A percentile compares a stretch with the other conserved stretches of the same genome.
Conservation (phyloP, 176 grass and related monocot genomes). For the Aegilops speltoides region DNA sequence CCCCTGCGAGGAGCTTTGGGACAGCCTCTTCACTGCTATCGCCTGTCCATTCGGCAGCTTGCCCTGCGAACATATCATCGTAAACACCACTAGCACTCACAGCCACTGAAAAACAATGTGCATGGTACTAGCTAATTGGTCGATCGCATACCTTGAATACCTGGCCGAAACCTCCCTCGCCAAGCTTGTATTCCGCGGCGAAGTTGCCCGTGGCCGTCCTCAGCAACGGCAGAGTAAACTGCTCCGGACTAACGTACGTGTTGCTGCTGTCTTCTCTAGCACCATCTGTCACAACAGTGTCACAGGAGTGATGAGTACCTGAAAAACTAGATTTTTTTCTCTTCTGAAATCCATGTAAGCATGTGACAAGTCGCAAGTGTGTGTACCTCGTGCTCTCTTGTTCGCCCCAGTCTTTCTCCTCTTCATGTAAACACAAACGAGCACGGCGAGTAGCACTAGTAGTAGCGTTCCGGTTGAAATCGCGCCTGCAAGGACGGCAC, state of each 20-base stretch:
- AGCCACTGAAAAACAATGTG: too few relatives aligned
- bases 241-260: slow-evolving; percentile 5
- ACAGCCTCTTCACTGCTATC: slow-evolving; percentile 32
- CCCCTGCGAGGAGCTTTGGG: slow-evolving; percentile 30
- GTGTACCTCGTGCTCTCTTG: background rate
- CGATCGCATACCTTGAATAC: background rate
- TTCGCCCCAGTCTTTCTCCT: background rate
- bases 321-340: background rate
- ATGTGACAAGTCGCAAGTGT: background rate
- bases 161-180: slow-evolving; percentile 15
- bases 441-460: background rate
- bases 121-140: background rate
- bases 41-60: slow-evolving; percentile 7
- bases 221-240: slow-evolving; percentile 30
- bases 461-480: background rate
- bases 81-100: background rate
- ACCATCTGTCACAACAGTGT: background rate
- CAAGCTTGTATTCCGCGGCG: background rate
- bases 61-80: slow-evolving; percentile 16
- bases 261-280: background rate
- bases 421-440: background rate
- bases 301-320: background rate
- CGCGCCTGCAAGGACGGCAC: background rate
- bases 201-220: slow-evolving; percentile 8
- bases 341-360: too few relatives aligned